phyloP scores from a whole-genome alignment of 331 rosid genomes.

The Erythrophleum ivorense region DNA sequence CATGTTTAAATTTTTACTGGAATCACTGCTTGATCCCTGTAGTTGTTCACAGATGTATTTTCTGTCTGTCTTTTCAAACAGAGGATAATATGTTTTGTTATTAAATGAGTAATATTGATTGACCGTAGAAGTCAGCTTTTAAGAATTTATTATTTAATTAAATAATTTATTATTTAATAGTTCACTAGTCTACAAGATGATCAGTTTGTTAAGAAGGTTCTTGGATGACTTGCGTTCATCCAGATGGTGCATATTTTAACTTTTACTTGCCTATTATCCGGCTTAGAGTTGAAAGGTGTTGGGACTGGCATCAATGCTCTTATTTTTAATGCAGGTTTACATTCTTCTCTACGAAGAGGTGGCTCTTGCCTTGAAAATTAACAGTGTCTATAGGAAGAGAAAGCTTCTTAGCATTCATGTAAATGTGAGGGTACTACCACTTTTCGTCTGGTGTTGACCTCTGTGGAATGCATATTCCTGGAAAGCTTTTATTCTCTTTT shows the following conservation, averaged over 20 bases:
- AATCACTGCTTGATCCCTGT: slow-evolving; percentile 20
- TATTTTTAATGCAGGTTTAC: slow-evolving; percentile 68
- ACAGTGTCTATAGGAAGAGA: slow-evolving; percentile 94
- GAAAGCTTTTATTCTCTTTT: slow-evolving; percentile 25
- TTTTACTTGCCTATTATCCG: slow-evolving; percentile 25
- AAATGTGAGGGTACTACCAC: slow-evolving; percentile 98
- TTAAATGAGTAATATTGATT: slow-evolving; percentile 20
- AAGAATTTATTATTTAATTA: slow-evolving; percentile 2
- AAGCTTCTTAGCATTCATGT: slow-evolving; percentile 92
- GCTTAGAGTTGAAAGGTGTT: not conserved
- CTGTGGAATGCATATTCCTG: slow-evolving; percentile 71
- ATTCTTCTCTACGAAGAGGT: slow-evolving; percentile 98
- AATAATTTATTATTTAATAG: slow-evolving; percentile 27
- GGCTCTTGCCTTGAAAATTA: slow-evolving; percentile 96
- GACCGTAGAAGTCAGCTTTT: slow-evolving; percentile 21
- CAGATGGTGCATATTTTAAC: slow-evolving; percentile 17
- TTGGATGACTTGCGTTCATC: slow-evolving; percentile 30
- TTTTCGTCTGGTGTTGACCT: slow-evolving; percentile 89
- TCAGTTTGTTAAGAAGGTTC: slow-evolving; percentile 32
- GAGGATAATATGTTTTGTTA: not conserved
- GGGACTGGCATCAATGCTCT: slow-evolving; percentile 15
- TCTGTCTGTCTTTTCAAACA: not conserved
- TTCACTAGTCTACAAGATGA: slow-evolving; percentile 21
- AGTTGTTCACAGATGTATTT: not conserved
- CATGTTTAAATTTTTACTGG: slow-evolving; percentile 2